Evolutionary conservation across 768 basidiomycete genomes (phyloP).

Genomic region (Lentinus tigrinus): DNA sequence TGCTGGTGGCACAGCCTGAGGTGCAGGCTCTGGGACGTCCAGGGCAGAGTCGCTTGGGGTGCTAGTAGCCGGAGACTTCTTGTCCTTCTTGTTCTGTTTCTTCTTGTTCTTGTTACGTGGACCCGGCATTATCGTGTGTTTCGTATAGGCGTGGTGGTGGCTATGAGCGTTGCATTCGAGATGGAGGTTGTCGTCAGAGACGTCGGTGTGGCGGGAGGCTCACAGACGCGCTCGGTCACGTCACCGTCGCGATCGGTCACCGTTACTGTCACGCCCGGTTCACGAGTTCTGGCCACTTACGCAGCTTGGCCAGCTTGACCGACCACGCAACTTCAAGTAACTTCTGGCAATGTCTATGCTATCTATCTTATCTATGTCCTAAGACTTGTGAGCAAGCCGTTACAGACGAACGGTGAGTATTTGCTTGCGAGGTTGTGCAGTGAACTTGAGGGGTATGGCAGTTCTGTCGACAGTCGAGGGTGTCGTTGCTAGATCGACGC

Average conservation of each 20-base stretch:
- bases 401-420: too few species aligned
- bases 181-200: not conserved
- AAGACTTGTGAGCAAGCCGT: too few species aligned
- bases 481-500: too few species aligned
- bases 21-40: not conserved
- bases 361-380: too few species aligned
- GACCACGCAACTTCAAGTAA: too few species aligned
- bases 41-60: conserved; percentile 3
- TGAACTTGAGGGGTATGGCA: too few species aligned
- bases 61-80: conserved; percentile 6
- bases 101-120: conserved; percentile 54
- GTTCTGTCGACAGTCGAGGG: too few species aligned
- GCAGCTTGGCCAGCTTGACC: too few species aligned
- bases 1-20: too few species aligned
- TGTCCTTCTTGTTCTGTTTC: conserved; percentile 37
- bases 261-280: not conserved
- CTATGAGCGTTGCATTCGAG: not conserved
- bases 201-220: not conserved
- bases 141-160: not conserved
- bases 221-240: conserved; percentile 16
- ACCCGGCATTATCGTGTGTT: conserved; percentile 52
- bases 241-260: conserved; percentile 14
- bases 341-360: too few species aligned
- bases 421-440: too few species aligned
- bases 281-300: too few species aligned